phyloP scores from a whole-genome alignment of 2,329 filamentous ascomycete genomes.

The Colletotrichum horii region DNA sequence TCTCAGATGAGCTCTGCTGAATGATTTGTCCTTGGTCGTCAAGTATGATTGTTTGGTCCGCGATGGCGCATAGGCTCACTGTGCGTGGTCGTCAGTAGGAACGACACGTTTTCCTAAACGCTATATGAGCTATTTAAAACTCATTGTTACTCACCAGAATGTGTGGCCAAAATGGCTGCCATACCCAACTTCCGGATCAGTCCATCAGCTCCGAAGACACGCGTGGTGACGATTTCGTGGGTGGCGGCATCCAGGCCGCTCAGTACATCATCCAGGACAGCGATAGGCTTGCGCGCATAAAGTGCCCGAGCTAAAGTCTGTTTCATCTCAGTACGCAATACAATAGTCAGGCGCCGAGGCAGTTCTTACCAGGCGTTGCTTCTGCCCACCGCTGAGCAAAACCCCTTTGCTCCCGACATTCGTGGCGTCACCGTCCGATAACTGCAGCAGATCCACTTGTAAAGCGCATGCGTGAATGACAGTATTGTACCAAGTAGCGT shows the following conservation, averaged over 20 bases:
- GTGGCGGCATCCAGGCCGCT: slow-evolving; percentile 47
- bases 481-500: slow-evolving; percentile 35
- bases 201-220: slow-evolving; percentile 42
- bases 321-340: background rate
- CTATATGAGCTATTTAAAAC: background rate
- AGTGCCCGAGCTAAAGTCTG: slow-evolving; percentile 26
- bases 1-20: background rate
- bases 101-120: background rate
- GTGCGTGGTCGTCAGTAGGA: background rate
- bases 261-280: slow-evolving; percentile 43
- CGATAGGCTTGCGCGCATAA: slow-evolving; percentile 33
- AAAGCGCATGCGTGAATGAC: slow-evolving; percentile 16
- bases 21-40: slow-evolving; percentile 5
- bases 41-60: background rate
- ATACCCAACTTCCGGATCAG: slow-evolving; percentile 39
- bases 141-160: slow-evolving; percentile 32
- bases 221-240: slow-evolving; percentile 42
- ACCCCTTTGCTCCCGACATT: background rate
- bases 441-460: background rate
- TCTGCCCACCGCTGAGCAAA: background rate
- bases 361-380: background rate
- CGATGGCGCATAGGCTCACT: background rate
- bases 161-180: slow-evolving; percentile 48
- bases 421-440: background rate
- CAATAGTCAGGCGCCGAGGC: background rate